Evolutionary conservation across 2,329 filamentous ascomycete species (phyloP), one percentile per base, ranked within the genome.

Genomic region (Nemania bipapillata): DNA sequence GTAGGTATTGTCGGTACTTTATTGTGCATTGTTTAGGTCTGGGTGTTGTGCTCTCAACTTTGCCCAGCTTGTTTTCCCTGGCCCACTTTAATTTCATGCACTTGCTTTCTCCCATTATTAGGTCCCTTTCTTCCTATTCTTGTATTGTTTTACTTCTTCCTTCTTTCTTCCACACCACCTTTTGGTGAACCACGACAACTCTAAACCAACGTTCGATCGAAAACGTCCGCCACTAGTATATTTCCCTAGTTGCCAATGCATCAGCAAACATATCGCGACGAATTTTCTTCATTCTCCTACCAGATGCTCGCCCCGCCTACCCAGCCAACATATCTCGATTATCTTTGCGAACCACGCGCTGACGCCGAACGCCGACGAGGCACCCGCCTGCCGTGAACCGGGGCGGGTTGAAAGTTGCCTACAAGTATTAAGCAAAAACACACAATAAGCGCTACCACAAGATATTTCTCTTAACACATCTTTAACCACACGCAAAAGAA

Each of bases 321-420:
- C 79, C 82, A 84, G 78, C 80, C 83, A 78, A 80, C 82, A 71
- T 81, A 84, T 74, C 81, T 82, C 78, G 83, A 83, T 77, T 81
- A 83, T 77, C 81, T 85, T 74, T 83, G 82, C 74, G 81, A 86
- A 78, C 81, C 81, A 74, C 86, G 86, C 77, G 85, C 84, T 75
- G 86, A 88, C 82, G 85, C 86, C 69, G 84, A 88, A 82, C 86
- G 86, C 76, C 86, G 86, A 79, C 86, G 86, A 72, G 86, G 86
- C 78, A 82, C 84, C 69, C 76, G 77, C 73, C 75, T 76, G 73
- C 83, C 80, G 78, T 83, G 81, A 83, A 80, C 76, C 74, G 74
- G 74, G 73, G 73, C 71, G 72, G 77, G 77, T 73, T 79, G 73
- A 77, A 37, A 66, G 22, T 30, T 37, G 15, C 24, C 55, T 32